These are phyloP conservation scores for Coniochaeta ligniaria DNA, from an alignment of 2,329 filamentous ascomycete genomes.

Conservation along the genomic window DNA sequence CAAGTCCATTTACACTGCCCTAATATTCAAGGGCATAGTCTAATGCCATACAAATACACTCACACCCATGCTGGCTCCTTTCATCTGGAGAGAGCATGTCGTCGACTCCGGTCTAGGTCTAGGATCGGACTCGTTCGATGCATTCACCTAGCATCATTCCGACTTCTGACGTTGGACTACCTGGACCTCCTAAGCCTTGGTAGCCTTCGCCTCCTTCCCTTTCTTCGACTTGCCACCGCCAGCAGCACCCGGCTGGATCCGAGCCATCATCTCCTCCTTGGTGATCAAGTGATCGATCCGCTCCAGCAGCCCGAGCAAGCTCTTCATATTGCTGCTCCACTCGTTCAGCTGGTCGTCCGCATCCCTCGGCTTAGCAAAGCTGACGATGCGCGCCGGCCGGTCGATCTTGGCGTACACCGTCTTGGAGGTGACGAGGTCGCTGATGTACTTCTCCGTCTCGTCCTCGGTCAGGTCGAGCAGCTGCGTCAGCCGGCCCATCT, in stretches of 20 bases:
- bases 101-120: not conserved
- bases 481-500: conserved; percentile 82
- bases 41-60: conserved; percentile 2
- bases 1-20: not conserved
- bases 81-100: not conserved
- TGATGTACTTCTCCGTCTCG: conserved; percentile 98
- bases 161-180: not conserved
- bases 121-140: no score
- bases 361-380: conserved; percentile 88
- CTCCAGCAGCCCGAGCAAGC: conserved; percentile 68
- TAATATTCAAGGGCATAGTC: not conserved
- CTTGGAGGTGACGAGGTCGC: conserved; percentile 92
- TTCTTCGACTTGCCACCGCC: conserved; percentile 24
- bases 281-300: conserved; percentile 96
- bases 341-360: conserved; percentile 96
- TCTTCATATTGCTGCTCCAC: conserved; percentile 87
- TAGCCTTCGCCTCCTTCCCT: conserved; percentile 29
- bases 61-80: not conserved
- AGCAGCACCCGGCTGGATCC: conserved; percentile 65
- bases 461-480: conserved; percentile 88
- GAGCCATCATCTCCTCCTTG: conserved; percentile 99
- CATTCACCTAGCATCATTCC: not conserved
- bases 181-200: not conserved
- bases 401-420: conserved; percentile 98
- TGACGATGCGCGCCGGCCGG: conserved; percentile 83